Evolutionary conservation across 2,329 filamentous ascomycete species (phyloP).

Genomic region (Neodidymelliopsis sp.): DNA sequence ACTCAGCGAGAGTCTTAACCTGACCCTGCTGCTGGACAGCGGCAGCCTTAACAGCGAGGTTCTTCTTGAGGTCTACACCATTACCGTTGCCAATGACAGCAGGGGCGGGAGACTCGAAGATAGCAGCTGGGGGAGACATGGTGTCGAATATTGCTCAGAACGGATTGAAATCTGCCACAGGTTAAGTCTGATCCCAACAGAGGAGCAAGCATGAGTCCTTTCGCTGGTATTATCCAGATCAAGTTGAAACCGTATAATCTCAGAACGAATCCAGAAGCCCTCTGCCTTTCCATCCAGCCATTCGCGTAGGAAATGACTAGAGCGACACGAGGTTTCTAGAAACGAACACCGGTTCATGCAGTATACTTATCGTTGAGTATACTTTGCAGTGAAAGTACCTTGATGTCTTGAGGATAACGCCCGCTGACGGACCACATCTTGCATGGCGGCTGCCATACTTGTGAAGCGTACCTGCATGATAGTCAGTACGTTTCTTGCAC

Average conservation of each 20-base stretch:
- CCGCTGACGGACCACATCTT: conserved; percentile 42
- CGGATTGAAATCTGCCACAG: conserved; percentile 39
- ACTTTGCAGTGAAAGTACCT: conserved; percentile 50
- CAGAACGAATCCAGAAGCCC: conserved; percentile 61
- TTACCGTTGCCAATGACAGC: conserved; percentile 53
- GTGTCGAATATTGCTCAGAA: conserved; percentile 34
- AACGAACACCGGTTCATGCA: conserved; percentile 54
- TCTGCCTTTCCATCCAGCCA: conserved; percentile 6
- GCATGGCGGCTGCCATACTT: conserved; percentile 44
- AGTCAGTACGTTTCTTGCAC: conserved; percentile 29
- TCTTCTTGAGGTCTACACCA: conserved; percentile 44
- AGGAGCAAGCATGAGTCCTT: conserved; percentile 88
- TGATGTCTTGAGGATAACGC: conserved; percentile 47
- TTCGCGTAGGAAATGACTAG: neutral
- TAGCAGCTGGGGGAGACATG: conserved; percentile 82
- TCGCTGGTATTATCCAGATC: conserved; percentile 99
- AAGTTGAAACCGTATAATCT: conserved; percentile 96
- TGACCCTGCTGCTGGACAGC: conserved; percentile 53
- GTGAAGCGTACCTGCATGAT: conserved; percentile 24
- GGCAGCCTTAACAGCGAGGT: conserved; percentile 58
- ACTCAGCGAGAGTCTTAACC: conserved; percentile 67
- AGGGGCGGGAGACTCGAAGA: conserved; percentile 63
- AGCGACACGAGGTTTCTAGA: conserved; percentile 21
- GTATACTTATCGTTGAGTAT: conserved; percentile 49
- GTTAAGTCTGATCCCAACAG: conserved; percentile 40